Percentiles rank a stretch among this genome's conserved stretches.
Conservation (phyloP, 2,329 filamentous ascomycete genomes). For the Talaromyces marneffei region DNA sequence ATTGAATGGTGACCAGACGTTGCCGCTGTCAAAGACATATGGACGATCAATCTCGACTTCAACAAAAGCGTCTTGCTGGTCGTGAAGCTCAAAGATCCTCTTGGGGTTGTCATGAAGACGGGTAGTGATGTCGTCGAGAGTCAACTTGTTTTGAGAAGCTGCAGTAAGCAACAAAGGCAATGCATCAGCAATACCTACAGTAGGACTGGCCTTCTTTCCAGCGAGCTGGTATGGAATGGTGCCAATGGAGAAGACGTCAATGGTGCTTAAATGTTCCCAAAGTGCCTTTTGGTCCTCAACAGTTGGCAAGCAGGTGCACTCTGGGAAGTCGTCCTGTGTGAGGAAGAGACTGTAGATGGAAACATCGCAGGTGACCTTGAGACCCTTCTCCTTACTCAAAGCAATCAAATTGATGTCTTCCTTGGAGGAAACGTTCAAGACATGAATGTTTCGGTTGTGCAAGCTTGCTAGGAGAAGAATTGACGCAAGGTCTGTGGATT, state of each 20-base stretch:
- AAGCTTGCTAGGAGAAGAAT: slow-evolving; percentile 71
- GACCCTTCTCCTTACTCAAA: slow-evolving; percentile 72
- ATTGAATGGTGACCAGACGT: slow-evolving; percentile 65
- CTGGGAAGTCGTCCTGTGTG: slow-evolving; percentile 63
- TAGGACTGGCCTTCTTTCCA: slow-evolving; percentile 51
- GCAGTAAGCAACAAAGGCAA: slow-evolving; percentile 70
- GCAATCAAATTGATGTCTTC: slow-evolving; percentile 73
- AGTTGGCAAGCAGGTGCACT: slow-evolving; percentile 58
- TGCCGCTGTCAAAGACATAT: slow-evolving; percentile 51
- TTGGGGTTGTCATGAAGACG: slow-evolving; percentile 73
- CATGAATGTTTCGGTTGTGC: slow-evolving; percentile 71
- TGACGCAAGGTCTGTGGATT: slow-evolving; percentile 73
- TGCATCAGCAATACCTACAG: slow-evolving; percentile 65
- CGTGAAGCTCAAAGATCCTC: slow-evolving; percentile 75
- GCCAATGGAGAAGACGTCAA: slow-evolving; percentile 74
- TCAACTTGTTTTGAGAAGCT: slow-evolving; percentile 66
- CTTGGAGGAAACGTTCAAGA: slow-evolving; percentile 73
- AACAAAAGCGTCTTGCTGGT: slow-evolving; percentile 66
- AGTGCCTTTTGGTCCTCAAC: slow-evolving; percentile 66
- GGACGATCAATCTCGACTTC: slow-evolving; percentile 72
- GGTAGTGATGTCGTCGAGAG: slow-evolving; percentile 64
- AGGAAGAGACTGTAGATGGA: slow-evolving; percentile 75
- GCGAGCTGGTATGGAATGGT: slow-evolving; percentile 73
- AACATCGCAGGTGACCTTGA: slow-evolving; percentile 76
- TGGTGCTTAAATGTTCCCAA: slow-evolving; percentile 66